phyloP scores from a whole-genome alignment of 768 basidiomycete genomes.

The Pholiota microspora region DNA sequence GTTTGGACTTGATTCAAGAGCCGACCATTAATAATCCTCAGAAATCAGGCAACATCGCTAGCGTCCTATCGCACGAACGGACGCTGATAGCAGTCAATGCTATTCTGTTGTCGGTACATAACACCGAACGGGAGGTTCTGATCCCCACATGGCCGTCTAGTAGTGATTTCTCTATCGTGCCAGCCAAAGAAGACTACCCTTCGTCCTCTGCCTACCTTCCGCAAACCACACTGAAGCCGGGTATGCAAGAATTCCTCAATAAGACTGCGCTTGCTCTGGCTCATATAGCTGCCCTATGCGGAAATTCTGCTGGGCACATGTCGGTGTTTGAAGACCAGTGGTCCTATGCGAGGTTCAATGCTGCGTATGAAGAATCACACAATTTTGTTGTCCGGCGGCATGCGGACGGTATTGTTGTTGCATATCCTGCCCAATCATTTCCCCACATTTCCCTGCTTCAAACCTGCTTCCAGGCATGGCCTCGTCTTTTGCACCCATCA shows the following conservation, averaged over 20 bases:
- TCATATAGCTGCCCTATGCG: conserved; percentile 55
- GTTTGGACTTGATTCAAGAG: conserved; percentile 80
- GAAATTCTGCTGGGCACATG: conserved; percentile 69
- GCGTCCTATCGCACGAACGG: conserved; percentile 64
- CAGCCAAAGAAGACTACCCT: conserved; percentile 65
- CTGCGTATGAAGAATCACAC: conserved; percentile 67
- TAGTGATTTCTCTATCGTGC: conserved; percentile 58
- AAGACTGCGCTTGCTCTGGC: conserved; percentile 57
- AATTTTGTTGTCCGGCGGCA: conserved; percentile 69
- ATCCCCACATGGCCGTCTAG: conserved; percentile 79
- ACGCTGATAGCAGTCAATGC: conserved; percentile 76
- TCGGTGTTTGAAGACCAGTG: conserved; percentile 86
- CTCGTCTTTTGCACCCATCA: conserved; percentile 67
- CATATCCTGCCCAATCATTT: conserved; percentile 59
- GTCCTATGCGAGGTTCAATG: conserved; percentile 57
- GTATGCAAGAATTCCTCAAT: conserved; percentile 72
- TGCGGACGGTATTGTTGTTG: conserved; percentile 54
- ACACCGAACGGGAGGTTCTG: conserved; percentile 67
- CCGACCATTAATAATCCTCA: conserved; percentile 42
- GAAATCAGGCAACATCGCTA: conserved; percentile 38
- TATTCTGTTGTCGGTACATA: conserved; percentile 66
- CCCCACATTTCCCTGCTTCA: conserved; percentile 72
- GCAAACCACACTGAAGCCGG: conserved; percentile 54
- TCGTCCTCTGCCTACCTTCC: conserved; percentile 66
- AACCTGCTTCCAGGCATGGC: conserved; percentile 81